Percentiles rank a stretch among this genome's conserved stretches.
Conservation (phyloP, 2,329 filamentous ascomycete species). For the Neocucurbitaria cava region DNA sequence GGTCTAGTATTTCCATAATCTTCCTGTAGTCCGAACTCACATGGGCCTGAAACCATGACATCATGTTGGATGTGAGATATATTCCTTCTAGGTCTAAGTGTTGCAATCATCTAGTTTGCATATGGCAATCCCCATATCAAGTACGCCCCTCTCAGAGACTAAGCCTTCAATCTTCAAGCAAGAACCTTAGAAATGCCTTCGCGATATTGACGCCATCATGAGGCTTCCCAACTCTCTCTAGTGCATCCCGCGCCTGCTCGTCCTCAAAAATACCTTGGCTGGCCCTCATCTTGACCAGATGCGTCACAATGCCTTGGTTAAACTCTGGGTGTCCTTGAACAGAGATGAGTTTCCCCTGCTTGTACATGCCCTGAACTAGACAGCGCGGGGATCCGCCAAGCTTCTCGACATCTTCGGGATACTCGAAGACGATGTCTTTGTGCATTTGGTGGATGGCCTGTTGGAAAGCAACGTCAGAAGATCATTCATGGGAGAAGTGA, state of each 20-base stretch:
- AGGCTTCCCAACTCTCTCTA: slow-evolving; percentile 67
- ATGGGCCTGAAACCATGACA: not conserved
- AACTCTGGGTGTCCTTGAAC: slow-evolving; percentile 92
- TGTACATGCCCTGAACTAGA: slow-evolving; percentile 80
- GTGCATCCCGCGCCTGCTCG: slow-evolving; percentile 71
- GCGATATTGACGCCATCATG: slow-evolving; percentile 84
- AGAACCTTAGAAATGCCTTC: slow-evolving; percentile 76
- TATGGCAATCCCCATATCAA: not conserved
- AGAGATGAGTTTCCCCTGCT: slow-evolving; percentile 70
- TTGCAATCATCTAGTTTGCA: not conserved
- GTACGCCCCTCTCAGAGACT: not conserved
- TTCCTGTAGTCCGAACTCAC: not conserved
- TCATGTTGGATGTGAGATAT: not conserved
- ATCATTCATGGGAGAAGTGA: not conserved
- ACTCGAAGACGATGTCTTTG: slow-evolving; percentile 73
- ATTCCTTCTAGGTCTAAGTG: not conserved
- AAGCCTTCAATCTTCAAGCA: slow-evolving; percentile 61
- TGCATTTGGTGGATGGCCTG: slow-evolving; percentile 86
- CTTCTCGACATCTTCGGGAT: slow-evolving; percentile 66
- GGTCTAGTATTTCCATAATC: not conserved
- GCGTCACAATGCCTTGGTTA: slow-evolving; percentile 71
- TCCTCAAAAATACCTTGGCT: slow-evolving; percentile 73
- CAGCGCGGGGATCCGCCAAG: slow-evolving; percentile 73
- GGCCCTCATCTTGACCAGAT: slow-evolving; percentile 71
- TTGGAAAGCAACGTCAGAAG: slow-evolving; percentile 3